Conservation (phyloP, 2,329 filamentous ascomycete genomes). For the Nothophoma quercina region DNA sequence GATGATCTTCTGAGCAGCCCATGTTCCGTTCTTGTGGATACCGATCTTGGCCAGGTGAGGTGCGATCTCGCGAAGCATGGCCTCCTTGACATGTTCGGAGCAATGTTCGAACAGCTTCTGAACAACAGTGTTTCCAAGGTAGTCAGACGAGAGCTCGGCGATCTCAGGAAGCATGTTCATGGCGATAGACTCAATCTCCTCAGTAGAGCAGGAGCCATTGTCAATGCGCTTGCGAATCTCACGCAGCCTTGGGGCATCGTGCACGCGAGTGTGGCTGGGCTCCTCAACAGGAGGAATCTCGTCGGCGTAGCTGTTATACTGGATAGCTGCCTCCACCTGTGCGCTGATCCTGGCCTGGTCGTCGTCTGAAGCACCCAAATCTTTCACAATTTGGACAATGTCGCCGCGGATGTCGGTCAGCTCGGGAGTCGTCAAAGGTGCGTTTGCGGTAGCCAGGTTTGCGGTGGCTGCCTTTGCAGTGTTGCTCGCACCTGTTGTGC, state of each 20-base stretch:
- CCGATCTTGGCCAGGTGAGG: conserved; percentile 96
- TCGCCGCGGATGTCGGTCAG: conserved; percentile 81
- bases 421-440: conserved; percentile 72
- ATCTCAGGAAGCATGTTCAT: conserved; percentile 96
- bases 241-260: conserved; percentile 91
- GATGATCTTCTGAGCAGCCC: conserved; percentile 99
- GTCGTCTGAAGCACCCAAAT: conserved; percentile 85
- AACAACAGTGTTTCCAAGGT: conserved; percentile 98
- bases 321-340: conserved; percentile 78
- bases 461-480: conserved; percentile 42
- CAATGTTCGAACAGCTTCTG: conserved; percentile 98
- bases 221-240: conserved; percentile 98
- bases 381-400: conserved; percentile 83
- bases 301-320: conserved; percentile 73
- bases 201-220: conserved; percentile 83
- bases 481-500: conserved; percentile 46
- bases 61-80: conserved; percentile 86
- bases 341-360: conserved; percentile 76
- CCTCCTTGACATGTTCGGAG: conserved; percentile 86
- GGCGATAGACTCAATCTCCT: conserved; percentile 92
- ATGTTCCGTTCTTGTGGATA: conserved; percentile 98
- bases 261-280: conserved; percentile 84
- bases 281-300: conserved; percentile 92
- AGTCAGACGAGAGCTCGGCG: conserved; percentile 92
- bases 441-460: conserved; percentile 55